A percentile compares a stretch with the other conserved stretches of the same genome.
These are phyloP conservation scores for Nannochloropsis gaditana DNA, from an alignment of 108 stramenopile species.

Conservation along the genomic window DNA sequence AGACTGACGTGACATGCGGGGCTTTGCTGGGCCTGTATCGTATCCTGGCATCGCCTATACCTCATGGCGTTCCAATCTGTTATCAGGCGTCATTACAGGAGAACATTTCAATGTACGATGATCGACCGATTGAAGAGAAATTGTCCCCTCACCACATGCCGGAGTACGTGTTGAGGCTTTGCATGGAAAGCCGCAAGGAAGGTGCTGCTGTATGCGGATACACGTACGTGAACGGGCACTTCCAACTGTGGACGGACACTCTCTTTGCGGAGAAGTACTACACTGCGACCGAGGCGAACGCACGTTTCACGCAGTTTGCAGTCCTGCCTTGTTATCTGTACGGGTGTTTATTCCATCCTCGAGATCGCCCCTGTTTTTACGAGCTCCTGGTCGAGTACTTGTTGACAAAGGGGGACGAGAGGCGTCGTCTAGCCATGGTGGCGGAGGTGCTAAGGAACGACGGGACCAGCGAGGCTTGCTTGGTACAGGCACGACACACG, in stretches of 20 bases:
- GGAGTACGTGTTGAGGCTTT: neutral
- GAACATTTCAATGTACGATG: neutral
- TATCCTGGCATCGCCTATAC: neutral
- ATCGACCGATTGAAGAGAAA: neutral
- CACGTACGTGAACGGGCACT: conserved; percentile 12
- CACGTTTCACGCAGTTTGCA: neutral
- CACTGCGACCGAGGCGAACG: neutral
- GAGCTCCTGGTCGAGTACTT: neutral
- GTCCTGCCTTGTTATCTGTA: neutral
- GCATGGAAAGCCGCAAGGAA: neutral
- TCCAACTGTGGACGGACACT: neutral
- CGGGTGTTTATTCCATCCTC: neutral
- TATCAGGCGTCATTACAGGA: neutral
- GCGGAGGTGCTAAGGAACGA: neutral
- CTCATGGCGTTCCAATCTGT: neutral
- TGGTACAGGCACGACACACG: neutral
- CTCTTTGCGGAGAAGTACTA: conserved; percentile 13
- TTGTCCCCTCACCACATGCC: neutral
- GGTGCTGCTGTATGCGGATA: neutral
- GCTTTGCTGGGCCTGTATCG: neutral
- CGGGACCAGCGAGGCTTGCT: neutral
- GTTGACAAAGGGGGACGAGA: neutral
- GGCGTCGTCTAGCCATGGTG: neutral
- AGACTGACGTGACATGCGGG: neutral
- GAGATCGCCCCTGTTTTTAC: neutral